phyloP scores from a whole-genome alignment of 495 filamentous ascomycete genomes.

The Xeromyces bisporus region DNA sequence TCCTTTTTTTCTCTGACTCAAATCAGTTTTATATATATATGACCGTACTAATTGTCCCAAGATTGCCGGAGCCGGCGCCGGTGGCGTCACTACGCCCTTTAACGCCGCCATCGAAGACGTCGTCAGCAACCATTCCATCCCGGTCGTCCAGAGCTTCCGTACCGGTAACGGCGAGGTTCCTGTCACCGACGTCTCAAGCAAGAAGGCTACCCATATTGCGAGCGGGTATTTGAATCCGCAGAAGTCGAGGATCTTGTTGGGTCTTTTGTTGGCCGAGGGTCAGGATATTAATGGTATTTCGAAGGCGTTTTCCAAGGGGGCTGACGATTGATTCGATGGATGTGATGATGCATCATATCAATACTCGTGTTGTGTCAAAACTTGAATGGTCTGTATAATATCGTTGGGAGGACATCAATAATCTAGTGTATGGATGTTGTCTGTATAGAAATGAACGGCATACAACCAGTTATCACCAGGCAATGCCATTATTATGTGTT shows the following conservation, averaged over 20 bases:
- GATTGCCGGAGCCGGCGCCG: slow-evolving; percentile 16
- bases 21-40: neutral
- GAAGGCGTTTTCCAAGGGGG: slow-evolving; percentile 8
- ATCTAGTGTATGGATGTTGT: too few species aligned
- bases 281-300: slow-evolving; percentile 11
- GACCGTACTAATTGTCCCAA: neutral
- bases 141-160: slow-evolving; percentile 12
- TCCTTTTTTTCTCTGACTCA: neutral
- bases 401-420: too few species aligned
- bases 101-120: slow-evolving; percentile 8
- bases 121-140: slow-evolving; percentile 6
- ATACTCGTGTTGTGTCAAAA: too few species aligned
- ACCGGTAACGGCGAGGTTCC: slow-evolving; percentile 20
- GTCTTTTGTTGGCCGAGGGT: slow-evolving; percentile 12
- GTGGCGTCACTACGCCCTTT: slow-evolving; percentile 9
- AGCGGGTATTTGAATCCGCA: slow-evolving; percentile 17
- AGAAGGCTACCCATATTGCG: slow-evolving; percentile 11
- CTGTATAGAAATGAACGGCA: too few species aligned
- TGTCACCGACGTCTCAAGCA: slow-evolving; percentile 11
- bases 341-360: too few species aligned
- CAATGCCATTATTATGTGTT: too few species aligned
- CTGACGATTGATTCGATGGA: slow-evolving; percentile 4
- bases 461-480: too few species aligned
- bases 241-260: slow-evolving; percentile 14
- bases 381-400: too few species aligned